Evolutionary conservation across 75 land plant genomes (phyloP).

Genomic region (Cupressus sempervirens): DNA sequence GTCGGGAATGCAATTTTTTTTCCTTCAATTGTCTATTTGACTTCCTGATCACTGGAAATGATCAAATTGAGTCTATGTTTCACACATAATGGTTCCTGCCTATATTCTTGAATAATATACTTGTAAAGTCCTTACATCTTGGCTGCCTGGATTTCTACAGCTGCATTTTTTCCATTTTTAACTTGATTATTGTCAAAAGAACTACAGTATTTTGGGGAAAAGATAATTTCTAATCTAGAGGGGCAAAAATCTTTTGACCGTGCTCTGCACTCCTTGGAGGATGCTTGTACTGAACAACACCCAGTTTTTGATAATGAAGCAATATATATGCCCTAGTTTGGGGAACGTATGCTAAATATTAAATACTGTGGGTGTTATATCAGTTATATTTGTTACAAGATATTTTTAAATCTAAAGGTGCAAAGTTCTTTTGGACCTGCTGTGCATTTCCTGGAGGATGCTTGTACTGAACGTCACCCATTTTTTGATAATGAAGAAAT

Average conservation of each 20-base stretch:
- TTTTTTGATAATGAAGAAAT: background rate
- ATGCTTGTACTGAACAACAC: background rate
- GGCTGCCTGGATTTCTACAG: background rate
- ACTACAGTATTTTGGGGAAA: background rate
- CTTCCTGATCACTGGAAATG: background rate
- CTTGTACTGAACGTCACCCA: background rate
- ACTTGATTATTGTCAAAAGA: background rate
- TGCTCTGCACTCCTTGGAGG: background rate
- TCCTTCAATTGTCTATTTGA: background rate
- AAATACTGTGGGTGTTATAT: too few species aligned
- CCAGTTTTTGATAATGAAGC: background rate
- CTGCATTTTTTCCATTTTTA: background rate
- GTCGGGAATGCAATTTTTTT: background rate
- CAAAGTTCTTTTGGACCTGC: background rate
- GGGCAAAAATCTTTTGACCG: background rate
- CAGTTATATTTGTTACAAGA: background rate
- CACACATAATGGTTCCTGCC: background rate
- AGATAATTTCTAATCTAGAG: background rate
- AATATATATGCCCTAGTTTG: background rate
- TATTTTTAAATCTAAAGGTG: background rate
- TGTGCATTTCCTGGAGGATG: background rate
- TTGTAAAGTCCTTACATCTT: background rate
- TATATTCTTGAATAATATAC: background rate
- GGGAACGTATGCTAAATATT: background rate
- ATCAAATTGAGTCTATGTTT: too few species aligned